Evolutionary conservation across 2,329 filamentous ascomycete genomes (phyloP), one percentile per base, ranked within the genome.

Genomic region (Penicillium sp.): DNA sequence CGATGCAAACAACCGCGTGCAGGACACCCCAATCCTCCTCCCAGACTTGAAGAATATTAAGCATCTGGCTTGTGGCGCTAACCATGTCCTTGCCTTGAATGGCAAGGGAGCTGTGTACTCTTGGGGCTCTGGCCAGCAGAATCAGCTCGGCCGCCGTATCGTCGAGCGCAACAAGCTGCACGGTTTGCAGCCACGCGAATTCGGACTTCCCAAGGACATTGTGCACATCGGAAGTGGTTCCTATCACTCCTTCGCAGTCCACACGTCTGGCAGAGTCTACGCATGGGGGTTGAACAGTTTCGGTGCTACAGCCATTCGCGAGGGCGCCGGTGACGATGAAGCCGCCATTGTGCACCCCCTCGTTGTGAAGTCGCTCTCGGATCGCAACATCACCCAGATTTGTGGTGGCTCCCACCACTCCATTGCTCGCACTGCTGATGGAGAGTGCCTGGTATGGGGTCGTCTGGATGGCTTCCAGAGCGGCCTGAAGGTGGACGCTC

Each of bases 221-320:
- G 80, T 80, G 50, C 85, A 78, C 75, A 83, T 90, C 57, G 83
- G 84, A 27, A 88, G 87, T 53, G 92, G 92, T 45, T 85, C 88
- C 14, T 93, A 93, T 75, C 91, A 96, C 78, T 90, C 87, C 65
- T 93, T 96, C 67, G 89, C 88, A 50, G 83, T 92, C 49, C 83
- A 84, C 66, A 83, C 86, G 60, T 83, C 87, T 27, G 87, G 87
- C 39, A 81, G 84, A 29, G 88, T 93, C 31, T 95, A 87, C 75
- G 85, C 87, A 0, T 96, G 92, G 91, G 92, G 92, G 25, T 80
- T 93, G 29, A 96, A 96, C 81, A 92, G 90, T 76, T 96, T 90
- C 74, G 90, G 88, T 61, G 88, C 96, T 77, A 90, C 90, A 16
- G 91, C 89, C 35, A 81, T 88, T 57, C 79, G 80, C 16, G 81